These are phyloP conservation scores for Dendrocalamus latiflorus DNA, from an alignment of 202 grass and related monocot genomes.

Conservation along the genomic window DNA sequence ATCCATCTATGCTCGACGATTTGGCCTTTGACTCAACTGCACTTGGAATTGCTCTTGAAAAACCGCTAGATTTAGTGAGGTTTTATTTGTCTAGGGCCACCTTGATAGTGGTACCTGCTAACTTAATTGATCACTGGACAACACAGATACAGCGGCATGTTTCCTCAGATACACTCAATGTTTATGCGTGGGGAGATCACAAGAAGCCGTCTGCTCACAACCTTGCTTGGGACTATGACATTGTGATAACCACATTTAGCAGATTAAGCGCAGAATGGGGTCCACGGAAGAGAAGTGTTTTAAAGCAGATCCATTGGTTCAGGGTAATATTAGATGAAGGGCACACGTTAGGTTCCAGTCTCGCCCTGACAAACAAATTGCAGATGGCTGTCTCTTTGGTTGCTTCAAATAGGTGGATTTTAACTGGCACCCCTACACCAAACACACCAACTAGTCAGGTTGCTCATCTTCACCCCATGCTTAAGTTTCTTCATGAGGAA, in stretches of 20 bases:
- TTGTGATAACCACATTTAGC: slow-evolving; percentile 90
- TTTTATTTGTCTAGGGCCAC: slow-evolving; percentile 89
- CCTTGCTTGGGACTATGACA: slow-evolving; percentile 98
- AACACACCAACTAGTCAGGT: slow-evolving; percentile 96
- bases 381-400: slow-evolving; percentile 90
- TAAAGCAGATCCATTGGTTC: slow-evolving; percentile 94
- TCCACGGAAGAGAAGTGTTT: slow-evolving; percentile 73
- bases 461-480: slow-evolving; percentile 88
- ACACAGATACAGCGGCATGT: slow-evolving; percentile 87
- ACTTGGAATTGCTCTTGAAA: slow-evolving; percentile 71
- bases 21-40: slow-evolving; percentile 73
- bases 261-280: slow-evolving; percentile 89
- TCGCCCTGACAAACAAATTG: slow-evolving; percentile 86
- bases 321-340: slow-evolving; percentile 95
- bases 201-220: slow-evolving; percentile 63
- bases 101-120: slow-evolving; percentile 92
- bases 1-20: slow-evolving; percentile 78
- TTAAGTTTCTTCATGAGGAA: slow-evolving; percentile 95
- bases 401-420: slow-evolving; percentile 95
- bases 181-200: slow-evolving; percentile 71
- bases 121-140: slow-evolving; percentile 95
- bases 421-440: slow-evolving; percentile 94
- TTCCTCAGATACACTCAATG: slow-evolving; percentile 51
- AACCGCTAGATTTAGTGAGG: slow-evolving; percentile 52
- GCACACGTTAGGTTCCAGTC: slow-evolving; percentile 90